These are phyloP conservation scores for Neopestalotiopsis rosae DNA, from an alignment of 2,329 filamentous ascomycete species.

Conservation along the genomic window DNA sequence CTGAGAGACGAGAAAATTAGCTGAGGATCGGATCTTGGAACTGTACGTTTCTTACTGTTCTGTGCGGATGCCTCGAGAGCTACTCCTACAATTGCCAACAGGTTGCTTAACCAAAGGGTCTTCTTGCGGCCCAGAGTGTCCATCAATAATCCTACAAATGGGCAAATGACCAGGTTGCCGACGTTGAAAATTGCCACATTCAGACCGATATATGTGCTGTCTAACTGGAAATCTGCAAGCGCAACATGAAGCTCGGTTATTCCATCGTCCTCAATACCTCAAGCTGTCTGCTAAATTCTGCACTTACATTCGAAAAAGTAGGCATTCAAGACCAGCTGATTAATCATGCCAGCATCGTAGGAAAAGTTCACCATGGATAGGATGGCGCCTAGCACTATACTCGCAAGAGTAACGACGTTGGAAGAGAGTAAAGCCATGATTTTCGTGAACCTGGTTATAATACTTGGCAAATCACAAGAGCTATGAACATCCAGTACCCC, in stretches of 20 bases:
- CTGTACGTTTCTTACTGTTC: not conserved
- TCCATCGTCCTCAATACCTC: not conserved
- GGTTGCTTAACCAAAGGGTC: not conserved
- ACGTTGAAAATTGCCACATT: slow-evolving; percentile 1
- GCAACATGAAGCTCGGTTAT: not conserved
- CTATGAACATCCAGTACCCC: not conserved
- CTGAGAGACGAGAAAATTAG: not conserved
- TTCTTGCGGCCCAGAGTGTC: not conserved
- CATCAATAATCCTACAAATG: not conserved
- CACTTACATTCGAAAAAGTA: not conserved
- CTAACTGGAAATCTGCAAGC: not conserved
- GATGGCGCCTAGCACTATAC: not conserved
- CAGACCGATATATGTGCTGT: not conserved
- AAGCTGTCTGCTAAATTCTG: not conserved
- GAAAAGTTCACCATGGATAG: slow-evolving; percentile 5
- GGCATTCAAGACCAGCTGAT: not conserved
- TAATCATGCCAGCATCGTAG: slow-evolving; percentile 6
- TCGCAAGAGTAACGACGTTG: not conserved
- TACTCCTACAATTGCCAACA: not conserved
- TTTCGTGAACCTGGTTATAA: not conserved
- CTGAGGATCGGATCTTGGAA: not conserved
- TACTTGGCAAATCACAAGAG: not conserved
- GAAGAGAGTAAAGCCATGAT: not conserved
- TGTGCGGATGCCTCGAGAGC: not conserved
- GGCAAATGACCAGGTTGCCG: not conserved